phyloP scores from a whole-genome alignment of 2,329 filamentous ascomycete genomes.

The Pseudofabraea citricarpa region DNA sequence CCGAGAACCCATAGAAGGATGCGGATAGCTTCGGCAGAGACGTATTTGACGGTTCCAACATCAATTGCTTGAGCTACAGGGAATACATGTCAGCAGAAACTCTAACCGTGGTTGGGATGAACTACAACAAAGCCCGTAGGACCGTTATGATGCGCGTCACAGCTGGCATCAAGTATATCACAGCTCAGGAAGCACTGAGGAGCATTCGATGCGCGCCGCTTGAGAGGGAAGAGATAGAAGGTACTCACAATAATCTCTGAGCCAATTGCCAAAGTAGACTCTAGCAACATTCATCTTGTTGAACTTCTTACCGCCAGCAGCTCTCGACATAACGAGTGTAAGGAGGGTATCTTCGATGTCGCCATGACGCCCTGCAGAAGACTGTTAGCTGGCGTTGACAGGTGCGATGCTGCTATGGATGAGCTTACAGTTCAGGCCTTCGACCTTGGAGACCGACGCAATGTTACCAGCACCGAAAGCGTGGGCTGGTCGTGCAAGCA shows the following conservation, averaged over 20 bases:
- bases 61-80: constrained; percentile 74
- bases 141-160: no score
- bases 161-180: no score
- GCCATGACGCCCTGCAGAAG: constrained; percentile 65
- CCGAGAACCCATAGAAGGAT: constrained; percentile 84
- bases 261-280: constrained; percentile 96
- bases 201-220: no score
- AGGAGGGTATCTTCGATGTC: constrained; percentile 92
- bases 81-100: constrained; percentile 8
- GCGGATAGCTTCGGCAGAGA: constrained; percentile 85
- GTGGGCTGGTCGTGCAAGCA: constrained; percentile 62
- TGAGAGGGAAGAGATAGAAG: no score
- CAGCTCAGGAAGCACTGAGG: no score
- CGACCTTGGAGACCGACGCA: constrained; percentile 71
- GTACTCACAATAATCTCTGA: constrained; percentile 72
- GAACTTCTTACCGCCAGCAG: constrained; percentile 72
- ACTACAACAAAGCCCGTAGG: no score
- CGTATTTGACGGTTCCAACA: constrained; percentile 85
- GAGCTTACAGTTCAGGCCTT: constrained; percentile 72
- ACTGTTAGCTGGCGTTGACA: constrained; percentile 9
- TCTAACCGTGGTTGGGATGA: neutral
- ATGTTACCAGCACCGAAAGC: constrained; percentile 91
- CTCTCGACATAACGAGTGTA: constrained; percentile 58
- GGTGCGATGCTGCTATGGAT: neutral
- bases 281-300: constrained; percentile 82